Evolutionary conservation across 495 filamentous ascomycete genomes (phyloP).

Genomic region (Clavariopsis aquatica): DNA sequence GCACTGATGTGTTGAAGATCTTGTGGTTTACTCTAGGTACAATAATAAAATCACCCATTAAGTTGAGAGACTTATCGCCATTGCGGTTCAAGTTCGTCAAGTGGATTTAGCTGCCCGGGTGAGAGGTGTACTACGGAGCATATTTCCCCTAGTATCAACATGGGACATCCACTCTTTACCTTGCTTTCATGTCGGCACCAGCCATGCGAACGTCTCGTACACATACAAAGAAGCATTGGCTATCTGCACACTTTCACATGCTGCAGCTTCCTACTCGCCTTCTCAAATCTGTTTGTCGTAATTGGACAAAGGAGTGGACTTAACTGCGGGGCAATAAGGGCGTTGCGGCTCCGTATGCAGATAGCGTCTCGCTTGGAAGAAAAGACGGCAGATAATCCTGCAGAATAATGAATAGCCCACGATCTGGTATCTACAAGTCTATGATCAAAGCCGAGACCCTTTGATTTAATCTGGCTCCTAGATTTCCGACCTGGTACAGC

Average conservation of each 20-base stretch:
- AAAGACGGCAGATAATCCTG: background rate
- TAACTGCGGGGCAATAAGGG: slow-evolving; percentile 22
- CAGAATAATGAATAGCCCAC: background rate
- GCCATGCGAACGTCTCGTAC: slow-evolving; percentile 21
- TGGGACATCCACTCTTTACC: background rate
- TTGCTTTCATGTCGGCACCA: background rate
- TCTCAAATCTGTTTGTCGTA: background rate
- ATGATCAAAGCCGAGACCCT: background rate
- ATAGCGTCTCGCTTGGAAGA: background rate
- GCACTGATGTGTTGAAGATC: background rate
- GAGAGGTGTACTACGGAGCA: background rate
- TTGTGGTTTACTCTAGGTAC: too few relatives aligned
- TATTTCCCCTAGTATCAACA: background rate
- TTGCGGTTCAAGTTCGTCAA: background rate
- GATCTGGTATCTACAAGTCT: background rate
- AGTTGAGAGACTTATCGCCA: background rate
- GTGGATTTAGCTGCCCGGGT: too few relatives aligned
- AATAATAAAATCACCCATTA: too few relatives aligned
- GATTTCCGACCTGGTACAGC: slow-evolving; percentile 6
- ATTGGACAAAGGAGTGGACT: slow-evolving; percentile 3
- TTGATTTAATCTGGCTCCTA: background rate
- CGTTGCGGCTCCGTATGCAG: slow-evolving; percentile 28
- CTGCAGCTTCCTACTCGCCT: slow-evolving; percentile 11
- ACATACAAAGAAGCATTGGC: background rate
- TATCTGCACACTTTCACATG: slow-evolving; percentile 15